Percentiles rank a stretch among this genome's conserved stretches.
Evolutionary conservation across 768 basidiomycete species (phyloP).

Genomic region (Pholiota microspora): DNA sequence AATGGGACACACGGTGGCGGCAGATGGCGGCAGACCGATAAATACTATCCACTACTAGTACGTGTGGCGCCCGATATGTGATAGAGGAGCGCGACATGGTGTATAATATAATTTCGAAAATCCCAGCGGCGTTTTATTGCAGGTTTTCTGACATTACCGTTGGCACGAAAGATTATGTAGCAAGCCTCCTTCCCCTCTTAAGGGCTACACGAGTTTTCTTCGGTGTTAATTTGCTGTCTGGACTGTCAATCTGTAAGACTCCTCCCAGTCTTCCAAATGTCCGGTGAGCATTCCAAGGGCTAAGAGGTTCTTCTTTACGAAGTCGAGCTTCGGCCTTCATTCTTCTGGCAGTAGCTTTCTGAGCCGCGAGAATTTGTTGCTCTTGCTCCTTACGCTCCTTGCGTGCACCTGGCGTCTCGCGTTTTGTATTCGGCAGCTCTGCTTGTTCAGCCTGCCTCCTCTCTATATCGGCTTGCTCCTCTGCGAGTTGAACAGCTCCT

Average conservation of each 20-base stretch:
- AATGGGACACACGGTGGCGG: slow-evolving; percentile 47
- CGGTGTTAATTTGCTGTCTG: not conserved
- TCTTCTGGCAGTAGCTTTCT: not conserved
- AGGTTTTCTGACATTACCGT: not conserved
- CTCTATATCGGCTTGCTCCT: slow-evolving; percentile 18
- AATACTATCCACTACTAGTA: not conserved
- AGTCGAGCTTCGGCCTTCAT: not conserved
- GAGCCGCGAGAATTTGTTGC: not conserved
- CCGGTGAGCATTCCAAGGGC: not conserved
- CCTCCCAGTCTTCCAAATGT: slow-evolving; percentile 1
- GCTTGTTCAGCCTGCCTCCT: not conserved
- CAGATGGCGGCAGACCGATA: too few relatives aligned
- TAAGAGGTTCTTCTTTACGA: not conserved
- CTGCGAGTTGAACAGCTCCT: slow-evolving; percentile 51
- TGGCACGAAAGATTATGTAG: not conserved
- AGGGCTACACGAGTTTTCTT: not conserved
- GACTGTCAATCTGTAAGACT: not conserved
- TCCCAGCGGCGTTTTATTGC: not conserved
- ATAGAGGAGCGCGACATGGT: not conserved
- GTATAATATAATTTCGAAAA: not conserved
- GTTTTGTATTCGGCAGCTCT: slow-evolving; percentile 1
- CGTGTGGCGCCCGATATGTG: not conserved
- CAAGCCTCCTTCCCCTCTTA: not conserved
- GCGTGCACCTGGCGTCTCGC: slow-evolving; percentile 5
- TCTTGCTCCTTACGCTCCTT: not conserved